Evolutionary conservation across 2,329 filamentous ascomycete genomes (phyloP).

Genomic region (Sporothrix curviconia): DNA sequence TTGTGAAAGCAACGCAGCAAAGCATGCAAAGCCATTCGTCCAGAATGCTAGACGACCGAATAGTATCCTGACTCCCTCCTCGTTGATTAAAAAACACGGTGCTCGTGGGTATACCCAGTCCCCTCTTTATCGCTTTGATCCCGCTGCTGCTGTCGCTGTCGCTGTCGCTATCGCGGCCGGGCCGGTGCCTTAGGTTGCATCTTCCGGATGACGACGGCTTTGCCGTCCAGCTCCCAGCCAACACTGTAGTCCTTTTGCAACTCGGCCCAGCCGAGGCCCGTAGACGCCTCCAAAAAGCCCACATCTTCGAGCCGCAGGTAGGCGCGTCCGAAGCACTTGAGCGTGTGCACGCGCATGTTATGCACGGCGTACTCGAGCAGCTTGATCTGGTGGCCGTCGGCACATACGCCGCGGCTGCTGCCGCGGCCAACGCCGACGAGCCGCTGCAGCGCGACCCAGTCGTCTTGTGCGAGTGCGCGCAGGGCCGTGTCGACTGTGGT

Average conservation of each 20-base stretch:
- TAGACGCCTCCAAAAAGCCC: conserved; percentile 60
- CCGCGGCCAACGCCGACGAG: conserved; percentile 36
- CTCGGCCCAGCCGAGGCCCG: conserved; percentile 65
- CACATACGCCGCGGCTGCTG: conserved; percentile 32
- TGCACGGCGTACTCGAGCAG: conserved; percentile 78
- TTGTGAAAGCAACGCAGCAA: too few relatives aligned
- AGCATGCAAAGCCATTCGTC: too few relatives aligned
- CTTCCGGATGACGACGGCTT: conserved; percentile 68
- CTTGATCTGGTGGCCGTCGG: conserved; percentile 73
- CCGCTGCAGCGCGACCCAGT: conserved; percentile 74
- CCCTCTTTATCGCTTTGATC: too few relatives aligned
- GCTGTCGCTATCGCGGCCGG: neutral
- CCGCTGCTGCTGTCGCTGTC: neutral
- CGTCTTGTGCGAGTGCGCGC: conserved; percentile 65
- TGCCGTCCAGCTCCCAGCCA: conserved; percentile 74
- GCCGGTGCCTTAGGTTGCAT: conserved; percentile 31
- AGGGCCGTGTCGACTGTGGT: conserved; percentile 64
- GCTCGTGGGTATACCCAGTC: too few relatives aligned
- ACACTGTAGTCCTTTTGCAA: conserved; percentile 64
- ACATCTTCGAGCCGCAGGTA: conserved; percentile 66
- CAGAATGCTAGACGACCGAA: too few relatives aligned
- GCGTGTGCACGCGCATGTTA: conserved; percentile 63
- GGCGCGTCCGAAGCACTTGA: conserved; percentile 79
- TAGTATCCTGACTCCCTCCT: too few relatives aligned
- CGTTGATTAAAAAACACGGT: too few relatives aligned